Base-by-base conservation (phyloP, 106 monocot genomes). In the Vanilla planifolia region DNA sequence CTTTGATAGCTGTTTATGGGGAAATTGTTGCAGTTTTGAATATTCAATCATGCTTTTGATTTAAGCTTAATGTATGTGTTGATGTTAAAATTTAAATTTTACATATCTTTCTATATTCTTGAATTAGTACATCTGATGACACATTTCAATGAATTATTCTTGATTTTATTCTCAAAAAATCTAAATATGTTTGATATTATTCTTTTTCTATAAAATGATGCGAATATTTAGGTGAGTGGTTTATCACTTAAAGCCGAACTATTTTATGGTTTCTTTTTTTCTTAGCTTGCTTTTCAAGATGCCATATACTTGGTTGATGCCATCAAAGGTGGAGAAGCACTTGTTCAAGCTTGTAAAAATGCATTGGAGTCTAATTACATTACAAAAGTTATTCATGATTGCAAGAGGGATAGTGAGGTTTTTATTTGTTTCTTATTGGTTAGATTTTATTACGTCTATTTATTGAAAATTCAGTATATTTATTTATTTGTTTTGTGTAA, bases 381-480 rank as follows among this genome's bases (percentile, higher is more conserved):
- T 40, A 87, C 66, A 55, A 96, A 96, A 79, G 81, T 91, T 55
- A 96, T 96, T 71, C 95, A 96, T 77, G 95, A 96, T 60, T 96
- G 95, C 78, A 96, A 96, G 77, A 70, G 86, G 20, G 95, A 96
- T 46, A 96, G 95, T 65, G 88, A 92, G 84, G 88, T 79, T 26
- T 64, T 21, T 20, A 32, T 32, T 16, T 7, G 26, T n/a, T 55
- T 43, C 61, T 59, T 60, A 48, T 67, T 79, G 13, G 69, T 50
- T 7, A 58, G n/a, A 22, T 1, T 43, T 67, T 55, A 6, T 59
- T 43, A 46, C 41, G 22, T 15, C 32, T 51, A 10, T 50, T 60
- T 61, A 27, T 43, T 61, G 15, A 43, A 61, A 45, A 34, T 19
- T 57, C 51, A 21, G 8, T 29, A 17, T 2, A 5, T 14, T 36